Evolutionary conservation across 2,329 filamentous ascomycete genomes (phyloP).

Genomic region (Fusarium hainanense): DNA sequence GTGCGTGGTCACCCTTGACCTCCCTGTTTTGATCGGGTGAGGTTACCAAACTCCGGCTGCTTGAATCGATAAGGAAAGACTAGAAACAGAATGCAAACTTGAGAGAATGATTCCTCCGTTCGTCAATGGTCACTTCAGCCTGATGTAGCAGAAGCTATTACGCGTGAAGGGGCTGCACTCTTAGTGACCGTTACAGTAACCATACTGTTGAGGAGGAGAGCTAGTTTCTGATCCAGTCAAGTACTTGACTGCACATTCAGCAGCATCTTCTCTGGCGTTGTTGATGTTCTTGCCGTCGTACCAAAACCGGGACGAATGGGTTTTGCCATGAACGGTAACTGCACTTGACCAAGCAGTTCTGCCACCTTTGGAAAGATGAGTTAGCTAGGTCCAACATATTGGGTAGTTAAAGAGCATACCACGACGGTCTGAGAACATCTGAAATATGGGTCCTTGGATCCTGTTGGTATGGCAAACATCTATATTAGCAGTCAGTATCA

Average conservation of each 20-base stretch:
- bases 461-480: slow-evolving; percentile 68
- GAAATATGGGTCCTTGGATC: slow-evolving; percentile 68
- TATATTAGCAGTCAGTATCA: slow-evolving; percentile 47
- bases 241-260: slow-evolving; percentile 78
- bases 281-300: slow-evolving; percentile 90
- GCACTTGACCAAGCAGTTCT: slow-evolving; percentile 91
- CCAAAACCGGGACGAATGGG: slow-evolving; percentile 82
- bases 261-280: slow-evolving; percentile 92
- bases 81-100: slow-evolving; percentile 9
- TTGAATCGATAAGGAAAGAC: slow-evolving; percentile 18
- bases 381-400: background rate
- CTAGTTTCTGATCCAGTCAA: slow-evolving; percentile 55
- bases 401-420: slow-evolving; percentile 59
- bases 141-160: background rate
- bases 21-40: slow-evolving; percentile 24
- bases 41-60: slow-evolving; percentile 41
- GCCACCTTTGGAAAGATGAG: slow-evolving; percentile 67
- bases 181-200: slow-evolving; percentile 27
- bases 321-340: slow-evolving; percentile 75
- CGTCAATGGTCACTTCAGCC: background rate
- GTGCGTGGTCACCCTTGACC: slow-evolving; percentile 11
- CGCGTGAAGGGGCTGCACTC: slow-evolving; percentile 5
- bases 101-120: slow-evolving; percentile 17
- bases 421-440: slow-evolving; percentile 79
- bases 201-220: slow-evolving; percentile 44